Percentiles rank a stretch among this genome's conserved stretches.
phyloP scores from a whole-genome alignment of 202 grass and related monocot genomes.

The Eragrostis tef region DNA sequence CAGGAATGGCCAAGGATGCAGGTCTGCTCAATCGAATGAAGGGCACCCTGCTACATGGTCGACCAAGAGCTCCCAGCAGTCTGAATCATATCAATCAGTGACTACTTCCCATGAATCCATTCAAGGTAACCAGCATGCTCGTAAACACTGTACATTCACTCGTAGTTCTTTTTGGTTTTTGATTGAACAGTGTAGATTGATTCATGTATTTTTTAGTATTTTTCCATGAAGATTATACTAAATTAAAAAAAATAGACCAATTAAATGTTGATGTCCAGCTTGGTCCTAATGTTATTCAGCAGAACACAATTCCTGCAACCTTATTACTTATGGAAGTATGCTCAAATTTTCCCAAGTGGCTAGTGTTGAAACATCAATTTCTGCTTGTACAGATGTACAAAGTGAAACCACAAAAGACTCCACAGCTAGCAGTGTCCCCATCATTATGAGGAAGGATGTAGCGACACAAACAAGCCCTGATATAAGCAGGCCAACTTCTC shows the following conservation, averaged over 20 bases:
- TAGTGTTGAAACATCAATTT: constrained; percentile 19
- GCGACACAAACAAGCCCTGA: constrained; percentile 68
- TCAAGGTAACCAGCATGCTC: constrained; percentile 37
- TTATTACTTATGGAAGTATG: not conserved
- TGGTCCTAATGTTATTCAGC: constrained; percentile 9
- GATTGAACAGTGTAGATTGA: not conserved
- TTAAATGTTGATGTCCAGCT: constrained; percentile 3
- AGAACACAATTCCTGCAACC: constrained; percentile 25
- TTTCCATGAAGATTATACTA: not conserved
- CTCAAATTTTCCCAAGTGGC: no score
- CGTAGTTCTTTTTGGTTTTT: not conserved
- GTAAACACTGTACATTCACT: not conserved
- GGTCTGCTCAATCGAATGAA: constrained; percentile 25
- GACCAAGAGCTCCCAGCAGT: constrained; percentile 43
- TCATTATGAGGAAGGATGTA: constrained; percentile 56
- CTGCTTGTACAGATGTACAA: constrained; percentile 48
- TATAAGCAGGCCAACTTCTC: constrained; percentile 56
- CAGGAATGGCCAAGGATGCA: constrained; percentile 29
- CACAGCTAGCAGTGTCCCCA: constrained; percentile 14
- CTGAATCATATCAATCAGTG: constrained; percentile 55
- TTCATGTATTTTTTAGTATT: constrained; percentile 15
- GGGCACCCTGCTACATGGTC: constrained; percentile 16
- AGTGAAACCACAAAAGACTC: constrained; percentile 40
- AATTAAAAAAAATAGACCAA: not conserved
- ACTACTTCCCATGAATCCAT: constrained; percentile 48